Conservation (phyloP, 495 filamentous ascomycete genomes). For the Neurospora sp. region DNA sequence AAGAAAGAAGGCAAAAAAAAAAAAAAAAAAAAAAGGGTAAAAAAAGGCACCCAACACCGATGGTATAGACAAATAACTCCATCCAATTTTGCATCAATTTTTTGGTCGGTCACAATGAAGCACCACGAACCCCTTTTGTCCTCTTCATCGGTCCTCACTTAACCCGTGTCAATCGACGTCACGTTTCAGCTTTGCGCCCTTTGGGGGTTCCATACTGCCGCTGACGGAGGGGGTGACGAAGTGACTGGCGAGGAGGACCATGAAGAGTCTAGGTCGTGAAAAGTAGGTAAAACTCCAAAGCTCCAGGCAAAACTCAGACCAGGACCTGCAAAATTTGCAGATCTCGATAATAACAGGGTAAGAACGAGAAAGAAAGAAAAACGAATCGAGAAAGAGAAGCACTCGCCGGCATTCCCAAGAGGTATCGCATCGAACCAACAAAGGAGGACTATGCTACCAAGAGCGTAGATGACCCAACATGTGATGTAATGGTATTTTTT, state of each 20-base stretch:
- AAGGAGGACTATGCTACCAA: neutral
- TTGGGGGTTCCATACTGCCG: neutral
- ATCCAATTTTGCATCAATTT: neutral
- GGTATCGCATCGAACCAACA: no score
- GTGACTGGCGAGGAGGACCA: neutral
- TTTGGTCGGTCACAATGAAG: neutral
- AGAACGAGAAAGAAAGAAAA: neutral
- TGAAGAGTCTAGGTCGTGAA: neutral
- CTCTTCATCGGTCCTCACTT: neutral
- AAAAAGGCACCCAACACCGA: neutral
- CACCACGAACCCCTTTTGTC: neutral
- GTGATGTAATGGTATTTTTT: conserved; percentile 3
- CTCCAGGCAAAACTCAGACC: neutral
- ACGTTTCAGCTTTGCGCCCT: neutral
- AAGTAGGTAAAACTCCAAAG: neutral
- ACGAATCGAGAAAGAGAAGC: neutral
- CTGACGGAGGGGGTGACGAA: neutral
- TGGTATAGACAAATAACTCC: neutral
- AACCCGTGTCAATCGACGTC: neutral
- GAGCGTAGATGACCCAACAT: neutral
- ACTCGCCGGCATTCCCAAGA: neutral
- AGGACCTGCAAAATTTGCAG: neutral
- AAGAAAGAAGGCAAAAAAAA: neutral
- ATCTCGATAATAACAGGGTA: neutral
- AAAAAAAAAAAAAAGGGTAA: neutral